Base-by-base conservation (phyloP, 2,329 filamentous ascomycete genomes). In the Elsinoe perseae region DNA sequence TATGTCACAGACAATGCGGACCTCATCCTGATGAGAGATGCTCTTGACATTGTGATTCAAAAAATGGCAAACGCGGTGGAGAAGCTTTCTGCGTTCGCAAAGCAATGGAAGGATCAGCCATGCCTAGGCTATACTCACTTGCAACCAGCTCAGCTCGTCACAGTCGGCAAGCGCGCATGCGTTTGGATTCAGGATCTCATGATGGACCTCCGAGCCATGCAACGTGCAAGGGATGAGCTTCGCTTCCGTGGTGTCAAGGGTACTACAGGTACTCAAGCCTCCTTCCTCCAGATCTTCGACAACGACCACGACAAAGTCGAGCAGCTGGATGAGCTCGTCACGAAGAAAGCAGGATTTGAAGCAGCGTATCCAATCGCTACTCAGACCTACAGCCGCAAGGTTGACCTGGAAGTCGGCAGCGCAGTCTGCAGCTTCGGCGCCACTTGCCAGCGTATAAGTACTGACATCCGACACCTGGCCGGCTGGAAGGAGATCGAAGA, bases 401-500 rank as follows among this genome's bases (percentile, higher is more conserved):
- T 95, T 56, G 90, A 96, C 68, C 77, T 87, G 38, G 78, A 85
- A 57, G 77, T 95, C n/a, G 80, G 84, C 64, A 91, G 93, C 66
- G 88, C 87, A n/a, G 75, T 95, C 30, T 78, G 80, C 28, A 87
- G 83, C 1, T 83, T 95, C 53, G 90, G 87, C 21, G 80, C 88
- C n/a, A 89, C 88, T 0, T 87, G 83, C 50, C 80, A 88, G 66
- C 82, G 85, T 58, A 91, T 95, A 59, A 80, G 82, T 50, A 78
- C 79, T 46, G 87, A 92, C 64, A 86, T 93, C 62, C 79, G 87
- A 50, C 84, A 88, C 66, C 75, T 92, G 48, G 85, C 85, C 4
- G 77, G 80, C 65, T 80, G 83, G 72, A 95, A 95, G 77, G 89
- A 95, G 70, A 76, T 93, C 58, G 90, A 95, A 67, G 87, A 91